Base-by-base conservation (phyloP, 1,284 basidiomycete genomes). In the Megacollybia platyphylla region DNA sequence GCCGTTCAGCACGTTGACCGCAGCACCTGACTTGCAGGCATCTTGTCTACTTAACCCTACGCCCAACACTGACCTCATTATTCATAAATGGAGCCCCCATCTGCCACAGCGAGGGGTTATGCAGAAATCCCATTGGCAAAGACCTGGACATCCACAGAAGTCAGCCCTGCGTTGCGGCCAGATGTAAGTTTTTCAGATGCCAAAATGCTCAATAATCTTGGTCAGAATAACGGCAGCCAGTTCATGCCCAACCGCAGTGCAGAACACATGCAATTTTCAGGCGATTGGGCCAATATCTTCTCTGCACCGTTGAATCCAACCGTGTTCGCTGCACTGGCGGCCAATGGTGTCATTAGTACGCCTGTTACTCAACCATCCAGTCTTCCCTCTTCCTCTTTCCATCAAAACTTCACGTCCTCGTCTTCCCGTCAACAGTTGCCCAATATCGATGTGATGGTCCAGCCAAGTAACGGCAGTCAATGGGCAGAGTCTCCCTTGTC, bases 281-380 rank as follows among this genome's bases (percentile, higher is more conserved):
- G 48, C 48, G 73, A 79, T 46, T 81, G 79, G 77, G 58, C 55
- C 38, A 60, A 62, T 49, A 46, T 82, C 15, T 76, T 81, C 51
- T 65, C 76, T 29, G 53, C 67, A 6, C 76, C 79, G 1, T 60
- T 80, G 44, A 67, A 76, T 46, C 75, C 74, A 3, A 57, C 68
- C 39, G 63, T 73, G 36, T 79, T 80, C 50, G 68, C 73, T 35
- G 68, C 70, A 39, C 66, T 80, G 36, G 69, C 73, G 9, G 72
- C 77, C 7, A 73, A 71, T 51, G 76, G 77, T 53, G 63, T 75
- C 34, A 58, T 80, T 39, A 57, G 58, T 42, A 57, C 59, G 30
- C 48, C 18, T 39, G 44, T 46, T 44, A 51, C n/a, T 28, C 39
- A 43, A 18, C 42, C 51, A 24, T 46, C 50, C 4, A 47, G 42